Conservation (phyloP, 1,284 basidiomycete genomes). For the Ceratobasidium sp. region DNA sequence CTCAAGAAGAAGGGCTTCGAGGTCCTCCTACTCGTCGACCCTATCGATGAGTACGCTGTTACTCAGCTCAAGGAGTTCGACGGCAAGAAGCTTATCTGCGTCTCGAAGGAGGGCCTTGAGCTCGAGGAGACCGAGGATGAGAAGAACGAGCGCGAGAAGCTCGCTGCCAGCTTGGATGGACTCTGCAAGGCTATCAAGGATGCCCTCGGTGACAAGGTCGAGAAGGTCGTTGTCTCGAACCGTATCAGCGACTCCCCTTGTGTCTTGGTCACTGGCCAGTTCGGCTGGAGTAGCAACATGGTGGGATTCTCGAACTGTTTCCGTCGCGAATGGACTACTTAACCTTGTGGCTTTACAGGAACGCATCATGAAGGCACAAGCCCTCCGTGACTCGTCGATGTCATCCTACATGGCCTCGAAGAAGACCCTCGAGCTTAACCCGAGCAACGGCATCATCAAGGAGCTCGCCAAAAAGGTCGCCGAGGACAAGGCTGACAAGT, state of each 20-base stretch:
- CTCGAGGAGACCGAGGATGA: conserved; percentile 99
- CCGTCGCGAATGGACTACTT: not conserved
- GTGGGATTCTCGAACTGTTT: conserved; percentile 52
- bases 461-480: conserved; percentile 94
- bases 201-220: conserved; percentile 97
- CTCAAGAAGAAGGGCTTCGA: conserved; percentile 99
- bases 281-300: conserved; percentile 99
- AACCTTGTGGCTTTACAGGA: conserved; percentile 58
- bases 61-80: conserved; percentile 99
- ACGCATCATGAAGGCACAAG: conserved; percentile 99
- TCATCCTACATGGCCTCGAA: conserved; percentile 99
- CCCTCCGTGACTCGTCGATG: conserved; percentile 97
- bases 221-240: conserved; percentile 99
- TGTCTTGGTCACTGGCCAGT: conserved; percentile 97
- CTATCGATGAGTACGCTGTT: conserved; percentile 96
- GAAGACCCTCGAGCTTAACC: conserved; percentile 99
- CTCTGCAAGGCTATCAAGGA: conserved; percentile 97
- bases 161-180: conserved; percentile 82
- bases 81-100: conserved; percentile 96
- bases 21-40: conserved; percentile 96
- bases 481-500: conserved; percentile 98
- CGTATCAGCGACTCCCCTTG: conserved; percentile 96
- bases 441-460: conserved; percentile 91
- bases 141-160: conserved; percentile 89
- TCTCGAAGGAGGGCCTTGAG: conserved; percentile 99